These are phyloP conservation scores for Metarhizium humberi DNA, from an alignment of 2,329 filamentous ascomycete genomes.

Conservation along the genomic window DNA sequence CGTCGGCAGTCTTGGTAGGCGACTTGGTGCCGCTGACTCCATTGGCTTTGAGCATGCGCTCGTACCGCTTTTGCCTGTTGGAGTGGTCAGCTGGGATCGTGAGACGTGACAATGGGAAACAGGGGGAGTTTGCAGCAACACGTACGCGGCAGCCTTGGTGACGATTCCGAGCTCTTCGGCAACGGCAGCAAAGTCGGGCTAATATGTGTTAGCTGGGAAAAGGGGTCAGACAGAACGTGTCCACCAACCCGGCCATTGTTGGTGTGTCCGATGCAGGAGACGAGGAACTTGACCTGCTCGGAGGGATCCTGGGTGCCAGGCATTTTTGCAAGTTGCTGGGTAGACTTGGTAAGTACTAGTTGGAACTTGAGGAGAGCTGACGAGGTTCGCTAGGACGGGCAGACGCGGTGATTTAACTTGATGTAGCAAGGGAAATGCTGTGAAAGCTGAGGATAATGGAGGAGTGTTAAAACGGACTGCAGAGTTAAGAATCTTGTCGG, in stretches of 20 bases:
- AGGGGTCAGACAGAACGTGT: not conserved
- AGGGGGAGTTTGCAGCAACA: slow-evolving; percentile 10
- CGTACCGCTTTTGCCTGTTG: slow-evolving; percentile 56
- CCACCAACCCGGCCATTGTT: slow-evolving; percentile 45
- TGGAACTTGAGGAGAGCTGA: no score
- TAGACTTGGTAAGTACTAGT: not conserved
- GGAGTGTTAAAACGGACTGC: not conserved
- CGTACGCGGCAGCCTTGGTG: slow-evolving; percentile 61
- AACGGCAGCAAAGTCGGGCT: slow-evolving; percentile 61
- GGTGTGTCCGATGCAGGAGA: slow-evolving; percentile 55
- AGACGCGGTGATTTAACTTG: not conserved
- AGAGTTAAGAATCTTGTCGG: not conserved
- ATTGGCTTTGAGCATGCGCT: slow-evolving; percentile 54
- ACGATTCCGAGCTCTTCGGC: slow-evolving; percentile 54
- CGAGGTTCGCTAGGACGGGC: not conserved
- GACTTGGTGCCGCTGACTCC: slow-evolving; percentile 27
- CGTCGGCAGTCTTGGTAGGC: slow-evolving; percentile 5
- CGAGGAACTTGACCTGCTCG: slow-evolving; percentile 54
- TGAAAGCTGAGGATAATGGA: not conserved
- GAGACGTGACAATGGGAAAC: not conserved
- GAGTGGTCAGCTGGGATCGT: not conserved
- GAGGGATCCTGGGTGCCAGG: slow-evolving; percentile 32
- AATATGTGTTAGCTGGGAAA: slow-evolving; percentile 1
- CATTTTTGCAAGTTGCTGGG: slow-evolving; percentile 6
- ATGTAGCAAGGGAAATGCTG: not conserved